Conservation (phyloP, 2,329 filamentous ascomycete genomes). For the Tolypocladium paradoxum region DNA sequence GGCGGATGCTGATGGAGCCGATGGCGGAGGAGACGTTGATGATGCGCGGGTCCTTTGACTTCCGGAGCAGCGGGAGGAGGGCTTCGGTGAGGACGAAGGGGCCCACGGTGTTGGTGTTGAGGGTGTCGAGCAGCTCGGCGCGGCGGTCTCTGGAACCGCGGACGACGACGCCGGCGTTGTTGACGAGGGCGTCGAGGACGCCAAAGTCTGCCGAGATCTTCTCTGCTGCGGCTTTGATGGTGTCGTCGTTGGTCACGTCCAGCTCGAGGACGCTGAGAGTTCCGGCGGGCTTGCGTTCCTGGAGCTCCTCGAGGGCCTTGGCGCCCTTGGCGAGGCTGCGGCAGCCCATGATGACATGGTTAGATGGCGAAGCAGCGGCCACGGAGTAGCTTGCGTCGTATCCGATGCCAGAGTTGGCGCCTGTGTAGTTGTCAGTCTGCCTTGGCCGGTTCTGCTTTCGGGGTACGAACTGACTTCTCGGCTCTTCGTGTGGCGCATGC, state of each 20-base stretch:
- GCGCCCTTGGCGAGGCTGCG: conserved; percentile 24
- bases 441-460: background rate
- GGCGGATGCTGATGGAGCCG: conserved; percentile 18
- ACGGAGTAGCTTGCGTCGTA: conserved; percentile 24
- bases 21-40: conserved; percentile 22
- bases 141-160: conserved; percentile 26
- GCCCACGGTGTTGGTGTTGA: conserved; percentile 32
- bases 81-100: conserved; percentile 16
- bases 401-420: conserved; percentile 36
- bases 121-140: conserved; percentile 15
- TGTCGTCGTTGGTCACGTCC: conserved; percentile 48
- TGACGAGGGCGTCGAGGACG: conserved; percentile 46
- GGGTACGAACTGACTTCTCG: background rate
- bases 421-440: conserved; percentile 8
- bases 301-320: conserved; percentile 16
- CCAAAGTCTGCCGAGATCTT: conserved; percentile 37
- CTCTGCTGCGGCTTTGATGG: conserved; percentile 41
- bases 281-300: conserved; percentile 35
- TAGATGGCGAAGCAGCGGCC: conserved; percentile 22
- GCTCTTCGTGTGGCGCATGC: background rate
- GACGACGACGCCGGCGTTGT: conserved; percentile 47
- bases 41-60: conserved; percentile 15
- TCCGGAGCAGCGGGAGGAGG: conserved; percentile 19
- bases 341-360: conserved; percentile 27
- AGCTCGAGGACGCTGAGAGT: conserved; percentile 45